Percentiles rank a stretch among this genome's conserved stretches.
Conservation (phyloP, 805 yeast species). For the Yamadazyma kitorensis region DNA sequence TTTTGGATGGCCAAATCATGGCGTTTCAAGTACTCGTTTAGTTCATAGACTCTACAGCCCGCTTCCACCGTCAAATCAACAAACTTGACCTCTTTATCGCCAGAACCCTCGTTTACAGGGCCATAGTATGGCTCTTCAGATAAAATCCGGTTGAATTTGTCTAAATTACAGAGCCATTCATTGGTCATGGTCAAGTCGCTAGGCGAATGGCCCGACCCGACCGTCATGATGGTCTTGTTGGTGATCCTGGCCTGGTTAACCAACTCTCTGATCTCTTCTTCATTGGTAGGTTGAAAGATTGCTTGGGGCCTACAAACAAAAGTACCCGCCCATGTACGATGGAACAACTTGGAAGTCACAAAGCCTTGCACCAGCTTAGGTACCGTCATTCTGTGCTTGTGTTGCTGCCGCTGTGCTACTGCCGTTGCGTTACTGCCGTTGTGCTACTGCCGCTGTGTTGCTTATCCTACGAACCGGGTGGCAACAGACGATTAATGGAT, state of each 20-base stretch:
- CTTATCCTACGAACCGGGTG: too few relatives aligned
- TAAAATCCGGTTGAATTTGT: constrained; percentile 61
- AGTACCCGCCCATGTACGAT: constrained; percentile 89
- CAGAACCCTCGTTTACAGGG: constrained; percentile 20
- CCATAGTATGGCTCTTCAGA: constrained; percentile 45
- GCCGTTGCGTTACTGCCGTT: too few relatives aligned
- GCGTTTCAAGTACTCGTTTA: constrained; percentile 62
- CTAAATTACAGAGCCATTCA: constrained; percentile 87
- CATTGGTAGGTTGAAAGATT: constrained; percentile 69
- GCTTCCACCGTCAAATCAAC: constrained; percentile 95
- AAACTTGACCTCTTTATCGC: constrained; percentile 47
- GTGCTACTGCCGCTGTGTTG: too few relatives aligned
- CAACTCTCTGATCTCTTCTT: constrained; percentile 67
- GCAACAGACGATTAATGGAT: too few relatives aligned
- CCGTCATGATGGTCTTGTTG: constrained; percentile 70
- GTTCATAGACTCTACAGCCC: constrained; percentile 74
- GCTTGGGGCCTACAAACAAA: constrained; percentile 73
- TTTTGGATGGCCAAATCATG: constrained; percentile 81
- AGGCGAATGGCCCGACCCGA: constrained; percentile 96
- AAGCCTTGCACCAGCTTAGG: constrained; percentile 33
- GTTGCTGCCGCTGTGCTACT: not conserved
- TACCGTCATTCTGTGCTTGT: constrained; percentile 9
- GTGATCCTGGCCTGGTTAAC: constrained; percentile 61
- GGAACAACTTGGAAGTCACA: constrained; percentile 43
- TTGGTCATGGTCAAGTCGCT: constrained; percentile 83